Conservation (phyloP, 441 rosid genomes). For the Syzygium malaccense region DNA sequence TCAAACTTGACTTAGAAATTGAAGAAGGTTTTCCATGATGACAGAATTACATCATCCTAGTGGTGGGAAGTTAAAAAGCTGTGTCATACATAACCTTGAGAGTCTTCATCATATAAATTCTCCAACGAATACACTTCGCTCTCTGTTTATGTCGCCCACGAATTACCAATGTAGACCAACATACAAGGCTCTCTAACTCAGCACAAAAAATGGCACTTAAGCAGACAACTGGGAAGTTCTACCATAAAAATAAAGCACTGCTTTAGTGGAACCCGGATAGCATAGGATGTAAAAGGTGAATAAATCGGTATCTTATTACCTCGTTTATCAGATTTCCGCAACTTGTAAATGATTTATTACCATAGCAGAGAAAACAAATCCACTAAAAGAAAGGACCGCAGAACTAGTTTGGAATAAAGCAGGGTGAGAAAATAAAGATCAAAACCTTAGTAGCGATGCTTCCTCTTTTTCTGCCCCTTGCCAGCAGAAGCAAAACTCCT, state of each 20-base stretch:
- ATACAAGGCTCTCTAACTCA: not conserved
- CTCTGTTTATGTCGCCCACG: not conserved
- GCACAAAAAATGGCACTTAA: not conserved
- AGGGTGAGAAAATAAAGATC: not conserved
- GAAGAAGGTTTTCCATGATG: not conserved
- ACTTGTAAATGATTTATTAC: not conserved
- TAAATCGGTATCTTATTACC: not conserved
- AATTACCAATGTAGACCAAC: not conserved
- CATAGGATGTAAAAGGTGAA: not conserved
- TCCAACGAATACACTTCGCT: not conserved
- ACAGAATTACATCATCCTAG: not conserved
- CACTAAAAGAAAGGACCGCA: not conserved
- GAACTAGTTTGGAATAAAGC: not conserved
- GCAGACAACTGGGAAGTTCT: not conserved
- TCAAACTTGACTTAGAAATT: not conserved
- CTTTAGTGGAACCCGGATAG: not conserved
- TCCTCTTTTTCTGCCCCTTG: slow-evolving; percentile 57
- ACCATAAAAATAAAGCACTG: not conserved
- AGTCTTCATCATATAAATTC: not conserved
- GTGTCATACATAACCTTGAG: not conserved
- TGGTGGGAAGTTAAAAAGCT: not conserved
- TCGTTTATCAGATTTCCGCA: not conserved
- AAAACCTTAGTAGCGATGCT: slow-evolving; percentile 21
- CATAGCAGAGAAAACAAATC: not conserved
- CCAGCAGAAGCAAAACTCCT: slow-evolving; percentile 13